Evolutionary conservation across 164 flowering plant genomes (phyloP).

Genomic region (Chimonanthus salicifolius): DNA sequence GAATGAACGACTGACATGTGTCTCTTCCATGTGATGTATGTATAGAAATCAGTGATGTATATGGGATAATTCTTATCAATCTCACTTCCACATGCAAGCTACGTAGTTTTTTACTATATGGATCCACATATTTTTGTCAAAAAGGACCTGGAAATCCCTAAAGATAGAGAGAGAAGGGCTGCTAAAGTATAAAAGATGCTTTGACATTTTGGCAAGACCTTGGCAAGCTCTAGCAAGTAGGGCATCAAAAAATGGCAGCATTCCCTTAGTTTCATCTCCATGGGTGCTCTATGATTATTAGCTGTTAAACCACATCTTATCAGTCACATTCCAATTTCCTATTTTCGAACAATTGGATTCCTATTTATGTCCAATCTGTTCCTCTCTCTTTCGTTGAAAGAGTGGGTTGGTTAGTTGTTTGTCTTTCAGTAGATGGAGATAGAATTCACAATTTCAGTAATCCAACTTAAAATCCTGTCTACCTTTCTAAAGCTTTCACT

Average conservation of each 20-base stretch:
- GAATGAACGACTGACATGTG: neutral
- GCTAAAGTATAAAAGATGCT: constrained; percentile 22
- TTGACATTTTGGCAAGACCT: constrained; percentile 49
- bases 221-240: constrained; percentile 34
- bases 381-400: no score
- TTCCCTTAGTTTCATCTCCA: constrained; percentile 28
- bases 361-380: neutral
- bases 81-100: constrained; percentile 12
- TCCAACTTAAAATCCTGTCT: neutral
- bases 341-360: neutral
- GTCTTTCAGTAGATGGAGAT: neutral
- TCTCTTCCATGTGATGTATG: constrained; percentile 3
- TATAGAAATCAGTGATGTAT: neutral
- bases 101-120: constrained; percentile 16
- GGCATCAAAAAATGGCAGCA: constrained; percentile 41
- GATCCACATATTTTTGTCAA: constrained; percentile 11
- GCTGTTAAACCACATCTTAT: constrained; percentile 12
- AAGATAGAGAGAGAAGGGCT: constrained; percentile 11
- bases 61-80: neutral
- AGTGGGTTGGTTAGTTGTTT: neutral
- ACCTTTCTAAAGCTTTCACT: neutral
- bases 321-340: neutral
- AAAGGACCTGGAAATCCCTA: constrained; percentile 13
- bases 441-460: neutral
- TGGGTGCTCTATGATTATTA: constrained; percentile 19